Evolutionary conservation across 2,329 filamentous ascomycete species (phyloP).

Genomic region (Emmonsiellopsis sp.): DNA sequence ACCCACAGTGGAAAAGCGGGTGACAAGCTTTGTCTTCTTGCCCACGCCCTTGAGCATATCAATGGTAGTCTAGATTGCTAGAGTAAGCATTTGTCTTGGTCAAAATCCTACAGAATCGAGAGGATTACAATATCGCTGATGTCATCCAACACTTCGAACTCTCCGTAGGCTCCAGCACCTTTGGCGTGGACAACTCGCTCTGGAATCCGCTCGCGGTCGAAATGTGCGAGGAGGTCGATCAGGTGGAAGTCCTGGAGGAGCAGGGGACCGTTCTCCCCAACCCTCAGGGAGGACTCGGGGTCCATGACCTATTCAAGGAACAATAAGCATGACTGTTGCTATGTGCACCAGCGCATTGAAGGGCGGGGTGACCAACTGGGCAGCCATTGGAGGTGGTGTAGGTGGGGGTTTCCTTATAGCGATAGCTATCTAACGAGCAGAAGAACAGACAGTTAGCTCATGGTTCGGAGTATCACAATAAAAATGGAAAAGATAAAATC

Average conservation of each 20-base stretch:
- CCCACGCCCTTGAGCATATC: constrained; percentile 49
- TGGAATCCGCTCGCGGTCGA: constrained; percentile 32
- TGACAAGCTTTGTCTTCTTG: constrained; percentile 58
- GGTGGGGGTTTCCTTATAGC: constrained; percentile 49
- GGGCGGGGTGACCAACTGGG: constrained; percentile 25
- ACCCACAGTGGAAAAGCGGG: constrained; percentile 67
- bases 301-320: constrained; percentile 34
- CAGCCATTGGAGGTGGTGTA: constrained; percentile 54
- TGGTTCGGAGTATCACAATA: constrained; percentile 2
- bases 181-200: constrained; percentile 36
- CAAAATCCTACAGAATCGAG: not conserved
- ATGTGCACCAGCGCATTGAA: not conserved
- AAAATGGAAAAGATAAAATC: not conserved
- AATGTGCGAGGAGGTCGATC: constrained; percentile 48
- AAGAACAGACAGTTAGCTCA: not conserved
- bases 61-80: constrained; percentile 23
- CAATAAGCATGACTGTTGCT: not conserved
- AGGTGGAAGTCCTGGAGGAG: constrained; percentile 57
- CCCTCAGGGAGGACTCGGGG: constrained; percentile 43
- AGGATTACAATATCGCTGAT: constrained; percentile 36
- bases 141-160: constrained; percentile 39
- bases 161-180: constrained; percentile 33
- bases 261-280: constrained; percentile 49
- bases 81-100: not conserved
- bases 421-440: constrained; percentile 27